These are phyloP conservation scores for Tilletia indica DNA, from an alignment of 1,284 basidiomycete species.

Conservation along the genomic window DNA sequence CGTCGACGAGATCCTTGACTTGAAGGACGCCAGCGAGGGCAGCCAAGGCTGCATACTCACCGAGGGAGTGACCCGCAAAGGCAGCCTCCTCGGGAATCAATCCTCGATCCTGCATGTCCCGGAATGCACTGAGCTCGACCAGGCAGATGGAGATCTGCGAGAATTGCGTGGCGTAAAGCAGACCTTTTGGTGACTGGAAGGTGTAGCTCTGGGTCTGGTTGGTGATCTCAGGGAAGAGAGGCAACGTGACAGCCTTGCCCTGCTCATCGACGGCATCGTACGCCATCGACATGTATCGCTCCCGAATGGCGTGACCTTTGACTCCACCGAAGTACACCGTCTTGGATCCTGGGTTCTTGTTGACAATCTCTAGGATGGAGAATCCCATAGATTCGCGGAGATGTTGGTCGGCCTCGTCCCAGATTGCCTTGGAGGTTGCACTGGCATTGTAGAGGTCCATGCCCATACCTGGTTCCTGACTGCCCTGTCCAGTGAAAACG, in stretches of 20 bases:
- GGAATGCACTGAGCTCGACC: slow-evolving; percentile 94
- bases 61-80: slow-evolving; percentile 95
- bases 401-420: slow-evolving; percentile 93
- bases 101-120: slow-evolving; percentile 94
- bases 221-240: slow-evolving; percentile 51
- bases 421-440: slow-evolving; percentile 88
- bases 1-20: slow-evolving; percentile 92
- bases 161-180: slow-evolving; percentile 96
- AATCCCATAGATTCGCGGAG: slow-evolving; percentile 89
- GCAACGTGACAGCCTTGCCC: slow-evolving; percentile 64
- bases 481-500: slow-evolving; percentile 97
- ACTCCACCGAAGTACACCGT: slow-evolving; percentile 99
- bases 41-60: slow-evolving; percentile 95
- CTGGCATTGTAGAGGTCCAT: slow-evolving; percentile 96
- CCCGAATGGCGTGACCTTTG: slow-evolving; percentile 94
- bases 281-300: slow-evolving; percentile 98
- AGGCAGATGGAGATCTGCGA: slow-evolving; percentile 93
- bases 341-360: slow-evolving; percentile 59
- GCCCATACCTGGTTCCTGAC: slow-evolving; percentile 97
- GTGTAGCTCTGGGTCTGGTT: slow-evolving; percentile 67
- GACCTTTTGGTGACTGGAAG: slow-evolving; percentile 90
- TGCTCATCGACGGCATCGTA: slow-evolving; percentile 88
- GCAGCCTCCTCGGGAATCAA: slow-evolving; percentile 86
- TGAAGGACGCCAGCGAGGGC: slow-evolving; percentile 94
- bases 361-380: slow-evolving; percentile 86